These are phyloP conservation scores for Rhizopogon vinicolor DNA, from an alignment of 768 basidiomycete genomes.

Conservation along the genomic window DNA sequence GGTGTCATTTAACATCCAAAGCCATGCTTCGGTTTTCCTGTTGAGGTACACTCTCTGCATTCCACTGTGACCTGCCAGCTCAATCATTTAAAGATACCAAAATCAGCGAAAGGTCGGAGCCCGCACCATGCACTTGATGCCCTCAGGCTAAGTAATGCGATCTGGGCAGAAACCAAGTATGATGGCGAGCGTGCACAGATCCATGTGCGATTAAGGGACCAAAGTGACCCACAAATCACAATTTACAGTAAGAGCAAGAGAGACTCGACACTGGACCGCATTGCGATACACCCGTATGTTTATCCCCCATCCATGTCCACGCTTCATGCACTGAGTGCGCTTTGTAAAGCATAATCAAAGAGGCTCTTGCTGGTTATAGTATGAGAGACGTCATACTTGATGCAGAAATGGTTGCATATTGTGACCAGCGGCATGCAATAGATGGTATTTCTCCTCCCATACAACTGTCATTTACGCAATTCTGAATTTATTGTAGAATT, in stretches of 20 bases:
- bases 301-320: not conserved
- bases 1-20: slow-evolving; percentile 16
- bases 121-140: slow-evolving; percentile 51
- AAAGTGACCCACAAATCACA: slow-evolving; percentile 43
- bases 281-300: slow-evolving; percentile 51
- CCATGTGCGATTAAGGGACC: slow-evolving; percentile 54
- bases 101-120: slow-evolving; percentile 70
- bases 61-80: no score
- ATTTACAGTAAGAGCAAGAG: slow-evolving; percentile 89
- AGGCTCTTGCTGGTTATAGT: slow-evolving; percentile 45
- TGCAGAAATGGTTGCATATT: slow-evolving; percentile 88
- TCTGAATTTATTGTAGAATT: slow-evolving; percentile 47
- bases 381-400: slow-evolving; percentile 55
- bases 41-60: slow-evolving; percentile 44
- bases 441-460: slow-evolving; percentile 51
- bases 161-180: slow-evolving; percentile 93
- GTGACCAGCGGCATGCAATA: slow-evolving; percentile 48
- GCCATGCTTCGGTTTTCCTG: slow-evolving; percentile 54
- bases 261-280: slow-evolving; percentile 75
- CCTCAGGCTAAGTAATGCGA: slow-evolving; percentile 17
- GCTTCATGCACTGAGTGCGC: not conserved
- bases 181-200: slow-evolving; percentile 96
- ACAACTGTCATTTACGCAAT: not conserved
- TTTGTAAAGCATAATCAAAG: slow-evolving; percentile 47
- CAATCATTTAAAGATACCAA: slow-evolving; percentile 56